phyloP scores from a whole-genome alignment of 1,284 basidiomycete species.

The Apiotrichum veenhuisii region DNA sequence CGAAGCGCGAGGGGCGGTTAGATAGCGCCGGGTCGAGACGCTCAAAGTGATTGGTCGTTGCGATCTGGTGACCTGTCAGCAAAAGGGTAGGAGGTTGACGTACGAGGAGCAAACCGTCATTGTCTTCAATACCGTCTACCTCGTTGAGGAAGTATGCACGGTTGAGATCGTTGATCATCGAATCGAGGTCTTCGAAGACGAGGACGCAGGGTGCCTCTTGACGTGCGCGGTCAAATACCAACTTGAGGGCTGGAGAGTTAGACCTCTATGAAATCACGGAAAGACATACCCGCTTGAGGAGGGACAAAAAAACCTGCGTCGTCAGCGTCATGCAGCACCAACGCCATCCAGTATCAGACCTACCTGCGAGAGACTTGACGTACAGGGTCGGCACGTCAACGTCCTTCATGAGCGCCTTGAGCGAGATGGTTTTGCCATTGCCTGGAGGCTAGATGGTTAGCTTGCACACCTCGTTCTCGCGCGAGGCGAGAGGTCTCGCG shows the following conservation, averaged over 20 bases:
- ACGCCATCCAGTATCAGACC: too few species aligned
- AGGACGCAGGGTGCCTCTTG: conserved; percentile 63
- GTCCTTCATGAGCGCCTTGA: conserved; percentile 57
- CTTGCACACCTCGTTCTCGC: too few species aligned
- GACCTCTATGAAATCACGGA: background rate
- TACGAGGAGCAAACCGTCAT: conserved; percentile 66
- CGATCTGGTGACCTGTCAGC: conserved; percentile 54
- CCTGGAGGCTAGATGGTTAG: conserved; percentile 57
- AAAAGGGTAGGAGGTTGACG: background rate
- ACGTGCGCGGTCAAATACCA: conserved; percentile 38
- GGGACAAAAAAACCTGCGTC: too few species aligned
- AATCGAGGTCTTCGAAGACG: conserved; percentile 75
- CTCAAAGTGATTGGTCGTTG: conserved; percentile 78
- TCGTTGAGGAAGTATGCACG: conserved; percentile 82
- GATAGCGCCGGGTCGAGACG: conserved; percentile 69
- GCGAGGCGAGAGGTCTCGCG: background rate
- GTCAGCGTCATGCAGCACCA: too few species aligned
- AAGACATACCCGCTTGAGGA: conserved; percentile 8
- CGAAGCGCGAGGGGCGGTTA: conserved; percentile 72
- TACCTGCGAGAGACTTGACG: conserved; percentile 58
- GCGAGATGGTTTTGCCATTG: conserved; percentile 77
- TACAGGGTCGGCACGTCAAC: conserved; percentile 60
- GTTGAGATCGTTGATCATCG: conserved; percentile 68
- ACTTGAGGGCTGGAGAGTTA: conserved; percentile 18
- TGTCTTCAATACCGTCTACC: conserved; percentile 58